Percentiles rank a stretch among this genome's conserved stretches.
Evolutionary conservation across 768 basidiomycete species (phyloP).

Genomic region (Holtermannia corniformis): DNA sequence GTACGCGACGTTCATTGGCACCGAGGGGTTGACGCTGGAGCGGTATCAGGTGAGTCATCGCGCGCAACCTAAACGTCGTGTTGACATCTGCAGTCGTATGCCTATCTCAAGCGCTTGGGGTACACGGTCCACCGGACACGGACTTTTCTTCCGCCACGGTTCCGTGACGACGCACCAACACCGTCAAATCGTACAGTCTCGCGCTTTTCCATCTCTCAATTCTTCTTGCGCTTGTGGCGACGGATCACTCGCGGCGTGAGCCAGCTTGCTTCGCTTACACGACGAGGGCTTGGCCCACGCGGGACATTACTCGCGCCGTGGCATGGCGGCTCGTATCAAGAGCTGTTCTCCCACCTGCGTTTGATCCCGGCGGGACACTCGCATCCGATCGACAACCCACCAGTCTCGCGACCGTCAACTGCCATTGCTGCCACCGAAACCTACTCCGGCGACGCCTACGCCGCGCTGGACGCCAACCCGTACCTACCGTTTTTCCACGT

Average conservation of each 20-base stretch:
- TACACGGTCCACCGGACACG: constrained; percentile 74
- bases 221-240: too few relatives aligned
- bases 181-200: too few relatives aligned
- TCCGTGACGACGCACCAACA: constrained; percentile 37
- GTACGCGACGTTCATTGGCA: constrained; percentile 73
- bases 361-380: constrained; percentile 61
- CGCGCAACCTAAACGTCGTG: neutral
- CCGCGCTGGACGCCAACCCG: constrained; percentile 41
- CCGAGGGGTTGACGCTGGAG: constrained; percentile 66
- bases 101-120: constrained; percentile 83
- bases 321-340: constrained; percentile 44
- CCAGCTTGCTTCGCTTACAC: too few relatives aligned
- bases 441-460: constrained; percentile 8
- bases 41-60: constrained; percentile 63
- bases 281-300: neutral
- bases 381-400: constrained; percentile 45
- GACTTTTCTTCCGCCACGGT: constrained; percentile 40
- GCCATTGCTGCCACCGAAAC: constrained; percentile 3
- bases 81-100: constrained; percentile 68
- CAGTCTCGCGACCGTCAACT: constrained; percentile 8
- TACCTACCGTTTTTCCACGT: constrained; percentile 81
- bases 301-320: constrained; percentile 11
- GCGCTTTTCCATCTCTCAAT: too few relatives aligned
- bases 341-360: constrained; percentile 61
- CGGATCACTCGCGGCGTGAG: too few relatives aligned